Base-by-base conservation (phyloP, 106 monocot species). In the Apostasia ramifera region DNA sequence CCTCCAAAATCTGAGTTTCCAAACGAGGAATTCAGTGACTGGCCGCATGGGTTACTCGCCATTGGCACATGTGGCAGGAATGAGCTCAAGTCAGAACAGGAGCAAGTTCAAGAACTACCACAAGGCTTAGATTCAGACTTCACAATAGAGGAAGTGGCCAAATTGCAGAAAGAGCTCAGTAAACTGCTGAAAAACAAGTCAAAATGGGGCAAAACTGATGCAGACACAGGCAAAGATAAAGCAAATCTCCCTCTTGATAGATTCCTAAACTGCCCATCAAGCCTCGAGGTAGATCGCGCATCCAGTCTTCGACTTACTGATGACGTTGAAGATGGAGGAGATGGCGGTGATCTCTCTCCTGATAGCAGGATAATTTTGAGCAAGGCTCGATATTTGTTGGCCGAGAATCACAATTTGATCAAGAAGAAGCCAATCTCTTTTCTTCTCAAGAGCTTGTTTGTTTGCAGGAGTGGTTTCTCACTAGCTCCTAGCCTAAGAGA, bases 401-500 rank as follows among this genome's bases (percentile, higher is more conserved):
- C 78, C 43, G 81, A 77, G 4, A 79, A 79, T n/a, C 65, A 68
- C 46, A 76, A 44, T 26, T 12, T 62, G 50, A 71, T 88, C 49
- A 79, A 64, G 69, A 69, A 78, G 43, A 87, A 67, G 51, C 79
- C 94, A 1, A 8, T 94, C 53, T 78, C 76, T 2, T 83, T 88
- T 76, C 88, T 95, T 49, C 74, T 88, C 1, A 91, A 83, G 71
- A 95, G 85, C 56, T 62, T 91, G 80, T 88, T 88, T 60, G 72
- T 63, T 14, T 84, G 83, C 55, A 67, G 78, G 47, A 50, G 81
- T 43, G 91, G 83, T 3, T 91, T 91, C 72, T 52, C 66, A 8
- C 79, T 85, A 1, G 48, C 66, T 40, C 83, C 85, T 1, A 82
- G 75, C 81, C 66, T 88, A 39, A 79, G 73, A 77, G 94, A 95